Evolutionary conservation across 805 yeast genomes (phyloP), one percentile per base, ranked within the genome.

Genomic region (Wickerhamomyces canadensis): DNA sequence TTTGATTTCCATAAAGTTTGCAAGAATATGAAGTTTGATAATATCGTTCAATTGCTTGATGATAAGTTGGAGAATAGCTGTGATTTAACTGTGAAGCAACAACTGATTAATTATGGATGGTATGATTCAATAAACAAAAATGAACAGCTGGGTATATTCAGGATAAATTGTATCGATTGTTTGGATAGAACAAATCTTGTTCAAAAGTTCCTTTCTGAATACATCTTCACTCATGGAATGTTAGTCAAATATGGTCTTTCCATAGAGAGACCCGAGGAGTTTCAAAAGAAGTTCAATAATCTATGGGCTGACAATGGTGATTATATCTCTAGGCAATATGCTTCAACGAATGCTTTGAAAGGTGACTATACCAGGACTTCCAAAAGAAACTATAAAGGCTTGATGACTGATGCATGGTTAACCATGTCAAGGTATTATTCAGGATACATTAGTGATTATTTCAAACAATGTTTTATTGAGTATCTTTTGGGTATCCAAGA

Each of bases 221-320:
- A 46, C 16, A 28, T 50, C 8, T 48, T 61, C 5, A 39, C 60
- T 5, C 36, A 37, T 10, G 33, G 36, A 12, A 62, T 64, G 19
- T 38, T 65, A 12, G 38, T 41, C 5, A 55, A 48, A 30, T 43
- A 45, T 33, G 32, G 34, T 10, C 32, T 45, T 8, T 13, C 18
- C 9, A 31, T 40, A 8, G 27, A n/a, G 4, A 33, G 36, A 19
- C 24, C 30, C 5, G 24, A 14, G 0, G 22, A 27, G 9, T 63
- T 57, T 42, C 56, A 41, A 27, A 38, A 15, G 11, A 29, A 35
- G 15, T 64, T 54, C 37, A 64, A 66, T 24, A 43, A 54, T 30
- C 32, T 69, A 10, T 79, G 85, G 85, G 85, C 85, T 2, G 82
- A 78, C 49, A 77, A 79, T 51, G 85, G 84, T 2, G 84, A 79